Conservation (phyloP, 1,284 basidiomycete species). For the Garcileccinum viscosum region DNA sequence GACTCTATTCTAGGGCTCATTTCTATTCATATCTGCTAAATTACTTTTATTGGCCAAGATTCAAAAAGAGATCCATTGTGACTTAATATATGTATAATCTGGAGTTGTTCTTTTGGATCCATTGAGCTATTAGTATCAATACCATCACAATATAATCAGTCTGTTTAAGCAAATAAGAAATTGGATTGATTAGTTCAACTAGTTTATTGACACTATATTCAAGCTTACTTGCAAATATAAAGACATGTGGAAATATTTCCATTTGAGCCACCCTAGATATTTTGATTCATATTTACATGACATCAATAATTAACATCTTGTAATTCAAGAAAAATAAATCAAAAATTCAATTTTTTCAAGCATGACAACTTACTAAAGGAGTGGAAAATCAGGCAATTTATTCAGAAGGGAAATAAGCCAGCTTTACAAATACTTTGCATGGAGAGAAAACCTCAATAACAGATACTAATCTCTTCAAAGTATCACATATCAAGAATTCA, state of each 20-base stretch:
- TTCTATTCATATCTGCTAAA: not conserved
- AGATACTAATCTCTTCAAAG: not conserved
- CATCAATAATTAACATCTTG: not conserved
- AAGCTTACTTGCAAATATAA: not conserved
- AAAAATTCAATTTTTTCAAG: not conserved
- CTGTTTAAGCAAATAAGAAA: not conserved
- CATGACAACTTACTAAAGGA: not conserved
- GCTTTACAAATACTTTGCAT: not conserved
- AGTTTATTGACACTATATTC: not conserved
- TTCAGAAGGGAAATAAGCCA: not conserved
- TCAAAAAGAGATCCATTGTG: not conserved
- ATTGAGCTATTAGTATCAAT: not conserved
- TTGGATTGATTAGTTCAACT: not conserved
- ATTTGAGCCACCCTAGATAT: not conserved
- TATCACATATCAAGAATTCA: not conserved
- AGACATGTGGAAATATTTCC: not conserved
- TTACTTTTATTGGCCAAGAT: not conserved
- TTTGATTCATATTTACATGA: too few relatives aligned
- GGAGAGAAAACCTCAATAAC: not conserved
- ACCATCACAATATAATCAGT: not conserved
- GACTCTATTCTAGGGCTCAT: not conserved
- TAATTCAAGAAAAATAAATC: not conserved
- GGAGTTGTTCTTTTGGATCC: not conserved
- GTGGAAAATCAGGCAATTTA: not conserved
- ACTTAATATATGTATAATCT: not conserved